A percentile compares a stretch with the other conserved stretches of the same genome.
phyloP scores from a whole-genome alignment of 305 asterid species.

The Fraxinus sp. region DNA sequence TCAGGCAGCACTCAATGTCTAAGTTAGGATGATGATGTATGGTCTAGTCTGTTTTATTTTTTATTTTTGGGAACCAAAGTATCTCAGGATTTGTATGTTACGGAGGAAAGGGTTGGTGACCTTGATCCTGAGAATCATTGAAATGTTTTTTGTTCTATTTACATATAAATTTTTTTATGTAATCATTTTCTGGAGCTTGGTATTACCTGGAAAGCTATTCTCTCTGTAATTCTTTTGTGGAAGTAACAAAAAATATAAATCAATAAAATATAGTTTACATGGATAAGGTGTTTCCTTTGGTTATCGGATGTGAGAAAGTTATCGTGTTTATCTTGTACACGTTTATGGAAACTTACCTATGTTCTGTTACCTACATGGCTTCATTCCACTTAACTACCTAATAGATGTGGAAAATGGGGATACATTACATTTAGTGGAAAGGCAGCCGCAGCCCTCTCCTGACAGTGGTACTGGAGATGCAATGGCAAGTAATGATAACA shows the following conservation, averaged over 20 bases:
- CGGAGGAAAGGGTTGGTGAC: background rate
- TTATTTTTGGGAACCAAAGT: background rate
- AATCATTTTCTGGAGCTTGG: background rate
- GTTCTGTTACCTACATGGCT: slow-evolving; percentile 12
- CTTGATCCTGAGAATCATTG: background rate
- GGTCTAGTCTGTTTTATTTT: background rate
- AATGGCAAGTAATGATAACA: slow-evolving; percentile 43
- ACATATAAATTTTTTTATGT: background rate
- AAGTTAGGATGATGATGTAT: background rate
- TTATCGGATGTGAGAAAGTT: background rate
- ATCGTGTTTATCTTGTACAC: background rate
- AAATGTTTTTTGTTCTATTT: background rate
- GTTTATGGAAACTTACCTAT: background rate
- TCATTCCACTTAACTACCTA: slow-evolving; percentile 40
- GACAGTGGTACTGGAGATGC: slow-evolving; percentile 47
- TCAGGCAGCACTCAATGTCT: background rate
- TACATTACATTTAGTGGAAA: slow-evolving; percentile 80
- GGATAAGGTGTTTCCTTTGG: background rate
- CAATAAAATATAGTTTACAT: background rate
- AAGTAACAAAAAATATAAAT: background rate
- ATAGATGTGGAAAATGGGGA: slow-evolving; percentile 79
- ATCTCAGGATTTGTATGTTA: background rate
- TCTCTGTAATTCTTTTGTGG: background rate
- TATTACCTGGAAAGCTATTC: background rate
- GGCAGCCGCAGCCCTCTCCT: slow-evolving; percentile 65